These are phyloP conservation scores for Lasiosphaeriaceae sp. DNA, from an alignment of 495 filamentous ascomycete genomes.

Conservation along the genomic window DNA sequence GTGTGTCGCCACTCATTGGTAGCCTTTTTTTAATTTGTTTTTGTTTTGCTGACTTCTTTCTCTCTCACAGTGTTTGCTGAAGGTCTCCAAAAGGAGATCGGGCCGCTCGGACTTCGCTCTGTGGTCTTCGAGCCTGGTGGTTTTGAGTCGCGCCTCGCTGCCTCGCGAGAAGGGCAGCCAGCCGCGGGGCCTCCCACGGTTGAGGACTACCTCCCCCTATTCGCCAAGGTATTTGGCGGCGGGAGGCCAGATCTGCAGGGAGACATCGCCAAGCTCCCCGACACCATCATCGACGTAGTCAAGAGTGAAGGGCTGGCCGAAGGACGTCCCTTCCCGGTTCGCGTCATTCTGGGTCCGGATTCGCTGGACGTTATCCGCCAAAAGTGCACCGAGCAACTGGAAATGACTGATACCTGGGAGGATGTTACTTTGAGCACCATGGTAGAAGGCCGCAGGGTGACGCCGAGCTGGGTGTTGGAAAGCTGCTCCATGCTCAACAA, in stretches of 20 bases:
- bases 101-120: slow-evolving; percentile 11
- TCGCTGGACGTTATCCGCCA: slow-evolving; percentile 8
- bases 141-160: slow-evolving; percentile 13
- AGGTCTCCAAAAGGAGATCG: slow-evolving; percentile 16
- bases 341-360: slow-evolving; percentile 15
- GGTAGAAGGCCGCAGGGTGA: slow-evolving; percentile 11
- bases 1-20: slow-evolving; percentile 6
- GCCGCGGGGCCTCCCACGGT: slow-evolving; percentile 3
- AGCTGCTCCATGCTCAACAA: slow-evolving; percentile 6
- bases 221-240: slow-evolving; percentile 1
- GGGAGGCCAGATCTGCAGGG: not conserved
- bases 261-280: slow-evolving; percentile 17
- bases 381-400: slow-evolving; percentile 18
- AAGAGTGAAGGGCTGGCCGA: slow-evolving; percentile 12
- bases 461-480: slow-evolving; percentile 9
- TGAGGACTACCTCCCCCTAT: slow-evolving; percentile 15
- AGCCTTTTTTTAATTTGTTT: no score
- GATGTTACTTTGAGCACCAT: slow-evolving; percentile 13
- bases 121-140: slow-evolving; percentile 21
- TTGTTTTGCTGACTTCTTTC: no score
- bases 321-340: slow-evolving; percentile 7
- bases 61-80: slow-evolving; percentile 17
- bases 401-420: slow-evolving; percentile 14
- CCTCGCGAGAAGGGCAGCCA: not conserved
- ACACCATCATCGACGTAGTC: slow-evolving; percentile 16